These are phyloP conservation scores for Elaeagnus macrophylla DNA, from an alignment of 306 rosid species.

Conservation along the genomic window DNA sequence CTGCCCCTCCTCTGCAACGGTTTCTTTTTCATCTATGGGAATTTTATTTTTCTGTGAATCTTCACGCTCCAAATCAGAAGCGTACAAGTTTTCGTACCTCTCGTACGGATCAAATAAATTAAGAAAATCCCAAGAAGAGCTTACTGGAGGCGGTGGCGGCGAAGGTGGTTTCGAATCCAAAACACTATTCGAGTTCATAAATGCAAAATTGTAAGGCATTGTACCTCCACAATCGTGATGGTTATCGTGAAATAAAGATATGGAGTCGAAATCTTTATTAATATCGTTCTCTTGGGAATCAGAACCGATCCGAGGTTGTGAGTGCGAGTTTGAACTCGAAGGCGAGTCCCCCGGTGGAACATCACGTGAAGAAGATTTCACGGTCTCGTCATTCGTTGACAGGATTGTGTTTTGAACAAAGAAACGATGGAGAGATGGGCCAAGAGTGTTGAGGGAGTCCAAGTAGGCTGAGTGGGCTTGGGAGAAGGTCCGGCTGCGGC, in stretches of 20 bases:
- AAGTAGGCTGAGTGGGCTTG: conserved; percentile 68
- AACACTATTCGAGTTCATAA: conserved; percentile 12
- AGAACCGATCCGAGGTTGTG: conserved; percentile 30
- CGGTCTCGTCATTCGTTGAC: neutral
- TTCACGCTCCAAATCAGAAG: conserved; percentile 12
- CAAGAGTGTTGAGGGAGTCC: conserved; percentile 49
- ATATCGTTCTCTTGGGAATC: conserved; percentile 24
- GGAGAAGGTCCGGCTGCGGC: conserved; percentile 48
- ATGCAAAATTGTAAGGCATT: conserved; percentile 18
- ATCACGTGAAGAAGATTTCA: conserved; percentile 10
- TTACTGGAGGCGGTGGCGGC: conserved; percentile 56
- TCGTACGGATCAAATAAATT: conserved; percentile 73
- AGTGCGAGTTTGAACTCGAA: conserved; percentile 33
- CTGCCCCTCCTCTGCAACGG: conserved; percentile 4
- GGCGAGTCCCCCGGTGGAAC: conserved; percentile 14
- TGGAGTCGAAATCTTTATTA: conserved; percentile 21
- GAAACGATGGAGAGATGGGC: conserved; percentile 49
- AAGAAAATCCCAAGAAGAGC: conserved; percentile 72
- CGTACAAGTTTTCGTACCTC: conserved; percentile 40
- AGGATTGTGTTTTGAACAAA: conserved; percentile 21
- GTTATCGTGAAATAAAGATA: conserved; percentile 8
- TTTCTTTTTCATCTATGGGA: conserved; percentile 4
- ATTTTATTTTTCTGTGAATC: conserved; percentile 1
- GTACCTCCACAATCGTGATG: conserved; percentile 10
- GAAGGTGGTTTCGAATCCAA: conserved; percentile 5